phyloP scores from a whole-genome alignment of 78 protist genomes.

The Mantamonas sphyraenae region DNA sequence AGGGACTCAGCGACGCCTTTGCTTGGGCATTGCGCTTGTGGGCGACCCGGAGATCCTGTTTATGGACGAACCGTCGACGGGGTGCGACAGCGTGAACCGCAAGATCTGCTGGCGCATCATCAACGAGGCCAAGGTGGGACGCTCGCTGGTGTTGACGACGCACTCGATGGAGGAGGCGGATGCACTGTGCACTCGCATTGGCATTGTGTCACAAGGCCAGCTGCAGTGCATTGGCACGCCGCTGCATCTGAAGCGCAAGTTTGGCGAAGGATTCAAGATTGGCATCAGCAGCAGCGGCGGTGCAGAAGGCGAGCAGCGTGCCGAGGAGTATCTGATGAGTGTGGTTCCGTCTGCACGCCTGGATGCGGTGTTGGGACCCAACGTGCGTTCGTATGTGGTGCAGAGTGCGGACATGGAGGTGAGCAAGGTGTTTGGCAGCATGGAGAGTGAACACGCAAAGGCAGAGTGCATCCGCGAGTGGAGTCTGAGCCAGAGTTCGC shows the following conservation, averaged over 20 bases:
- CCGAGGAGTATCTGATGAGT: no score
- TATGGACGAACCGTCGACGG: constrained; percentile 54
- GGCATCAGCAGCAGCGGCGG: constrained; percentile 9
- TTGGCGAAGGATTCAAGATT: constrained; percentile 58
- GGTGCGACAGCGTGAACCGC: constrained; percentile 17
- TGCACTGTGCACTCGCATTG: constrained; percentile 63
- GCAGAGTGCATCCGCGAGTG: constrained; percentile 24
- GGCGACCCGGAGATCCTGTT: constrained; percentile 2
- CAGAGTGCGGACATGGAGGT: no score
- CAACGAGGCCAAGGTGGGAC: not conserved
- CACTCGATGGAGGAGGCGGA: constrained; percentile 55
- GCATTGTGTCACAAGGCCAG: constrained; percentile 60
- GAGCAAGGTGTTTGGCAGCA: no score
- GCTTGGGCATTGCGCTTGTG: constrained; percentile 2
- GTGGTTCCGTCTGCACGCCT: no score
- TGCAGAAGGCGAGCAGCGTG: no score
- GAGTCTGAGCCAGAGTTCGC: constrained; percentile 8
- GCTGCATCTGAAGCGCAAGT: constrained; percentile 54
- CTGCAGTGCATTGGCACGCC: constrained; percentile 53
- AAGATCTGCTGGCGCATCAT: constrained; percentile 32
- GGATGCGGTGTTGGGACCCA: no score
- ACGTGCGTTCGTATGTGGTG: no score
- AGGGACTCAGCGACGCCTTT: constrained; percentile 5
- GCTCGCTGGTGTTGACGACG: constrained; percentile 42
- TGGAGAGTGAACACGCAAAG: no score